phyloP scores from a whole-genome alignment of 2,329 filamentous ascomycete genomes.

The Sclerotinia trifoliorum region DNA sequence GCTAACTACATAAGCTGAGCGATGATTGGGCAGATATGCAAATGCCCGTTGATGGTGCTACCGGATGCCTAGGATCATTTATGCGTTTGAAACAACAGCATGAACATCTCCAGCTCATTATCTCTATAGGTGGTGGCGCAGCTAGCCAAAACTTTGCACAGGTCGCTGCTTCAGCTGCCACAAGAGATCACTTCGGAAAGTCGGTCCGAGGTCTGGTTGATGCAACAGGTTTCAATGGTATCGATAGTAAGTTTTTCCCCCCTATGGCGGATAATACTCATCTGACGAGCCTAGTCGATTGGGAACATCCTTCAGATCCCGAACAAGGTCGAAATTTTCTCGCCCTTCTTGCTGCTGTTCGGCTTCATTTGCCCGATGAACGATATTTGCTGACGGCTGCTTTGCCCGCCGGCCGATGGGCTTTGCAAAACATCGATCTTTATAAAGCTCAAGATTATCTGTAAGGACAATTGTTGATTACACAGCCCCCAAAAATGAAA shows the following conservation, averaged over 20 bases:
- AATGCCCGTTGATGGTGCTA: slow-evolving; percentile 68
- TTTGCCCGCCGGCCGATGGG: slow-evolving; percentile 65
- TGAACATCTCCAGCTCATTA: slow-evolving; percentile 68
- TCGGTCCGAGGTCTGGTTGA: slow-evolving; percentile 67
- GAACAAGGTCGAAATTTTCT: slow-evolving; percentile 70
- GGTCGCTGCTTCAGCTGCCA: slow-evolving; percentile 60
- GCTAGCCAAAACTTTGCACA: slow-evolving; percentile 66
- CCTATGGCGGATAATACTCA: not conserved
- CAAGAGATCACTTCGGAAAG: slow-evolving; percentile 67
- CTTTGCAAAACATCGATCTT: slow-evolving; percentile 69
- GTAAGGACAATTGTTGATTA: slow-evolving; percentile 7
- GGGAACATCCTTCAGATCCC: slow-evolving; percentile 70
- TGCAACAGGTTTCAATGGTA: slow-evolving; percentile 68
- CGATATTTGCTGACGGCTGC: slow-evolving; percentile 70
- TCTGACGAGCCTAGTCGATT: slow-evolving; percentile 59
- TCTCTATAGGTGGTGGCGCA: slow-evolving; percentile 70
- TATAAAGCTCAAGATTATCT: slow-evolving; percentile 61
- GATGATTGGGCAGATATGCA: slow-evolving; percentile 76
- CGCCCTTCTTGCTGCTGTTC: slow-evolving; percentile 63
- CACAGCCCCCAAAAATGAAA: not conserved
- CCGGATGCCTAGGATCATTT: slow-evolving; percentile 71
- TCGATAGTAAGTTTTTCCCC: slow-evolving; percentile 62
- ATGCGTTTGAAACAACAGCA: slow-evolving; percentile 70
- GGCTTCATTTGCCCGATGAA: slow-evolving; percentile 65
- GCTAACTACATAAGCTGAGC: slow-evolving; percentile 56